Evolutionary conservation across 129 eudicot species (phyloP), one percentile per base, ranked within the genome.

Genomic region (Lactuca saligna): DNA sequence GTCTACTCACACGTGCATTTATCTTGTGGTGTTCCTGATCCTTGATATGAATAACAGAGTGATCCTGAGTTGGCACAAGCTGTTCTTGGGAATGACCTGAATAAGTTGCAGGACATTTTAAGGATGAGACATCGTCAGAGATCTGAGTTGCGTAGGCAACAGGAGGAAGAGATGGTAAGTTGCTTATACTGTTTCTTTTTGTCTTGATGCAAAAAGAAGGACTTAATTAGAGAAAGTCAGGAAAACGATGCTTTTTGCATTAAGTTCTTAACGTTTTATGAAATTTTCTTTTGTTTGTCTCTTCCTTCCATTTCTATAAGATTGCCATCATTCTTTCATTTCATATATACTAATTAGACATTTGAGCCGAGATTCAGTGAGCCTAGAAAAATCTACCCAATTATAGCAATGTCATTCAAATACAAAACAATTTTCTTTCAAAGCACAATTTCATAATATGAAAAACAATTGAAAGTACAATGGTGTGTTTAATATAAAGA

Each of bases 51-150:
- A 67, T 81, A 33, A 53, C 84, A 89, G 97, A 79, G 79, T 63
- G 98, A 93, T 80, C 97, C 99, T 70, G 97, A 93, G 71, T 77
- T 93, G 69, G 99, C 99, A 48, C 97, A 93, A 89, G 88, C 60
- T 56, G 17, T 93, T 74, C 87, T 90, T 54, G 97, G 97, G 29
- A 87, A 87, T 35, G 97, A 93, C 82, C 78, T 87, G 70, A 86
- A 93, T 74, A 81, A 75, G 73, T 72, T 93, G 54, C 99, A 93
- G 75, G 90, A 93, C 3, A 63, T 89, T 65, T 76, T 93, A 74
- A 77, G 90, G 64, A 76, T 69, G 65, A 91, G 99, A 59, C 80
- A 87, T 75, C 97, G 71, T 46, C 99, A 93, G 61, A 83, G 82
- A 70, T 58, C 92, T 63, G 92, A 79, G 58, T 53, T 79, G 53